Evolutionary conservation across 108 stramenopile genomes (phyloP), one percentile per base, ranked within the genome.

Genomic region (Fragilariopsis cylindrus): DNA sequence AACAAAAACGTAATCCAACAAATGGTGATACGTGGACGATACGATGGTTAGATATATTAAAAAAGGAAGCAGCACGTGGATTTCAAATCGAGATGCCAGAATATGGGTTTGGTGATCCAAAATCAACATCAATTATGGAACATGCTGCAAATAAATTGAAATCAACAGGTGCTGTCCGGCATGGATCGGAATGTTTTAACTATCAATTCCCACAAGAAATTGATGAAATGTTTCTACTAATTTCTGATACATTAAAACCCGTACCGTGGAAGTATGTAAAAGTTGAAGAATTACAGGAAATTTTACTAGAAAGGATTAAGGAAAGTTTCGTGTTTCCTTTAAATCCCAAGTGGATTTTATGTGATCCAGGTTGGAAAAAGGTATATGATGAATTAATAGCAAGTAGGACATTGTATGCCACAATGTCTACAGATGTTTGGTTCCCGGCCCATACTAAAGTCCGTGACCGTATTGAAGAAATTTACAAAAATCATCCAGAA

Each of bases 131-230:
- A 18, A 86, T 88, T 56, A 89, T 91, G 88, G 87, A 82, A 70
- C 63, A 81, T 62, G 90, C 88, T 12, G 88, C 87, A 16, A 57
- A 80, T 6, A 75, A 83, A 15, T 57, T 89, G 39, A 82, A 79
- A 54, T 79, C 85, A 56, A 84, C 83, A 30, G 90, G 90, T 9
- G 86, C 88, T 43, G 90, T 91, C 41, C 80, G 90, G 30, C 90
- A 91, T 74, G 90, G 90, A 15, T 85, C 84, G 3, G 88, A 91
- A 81, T 88, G 90, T 64, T 91, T 88, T 81, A 91, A 91, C 79
- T 89, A 84, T 64, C 81, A 85, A 57, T 91, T 91, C 65, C 90
- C 90, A 48, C 90, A 91, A 82, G 86, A 89, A 71, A 74, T 91
- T 48, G 90, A 91, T 74, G 88, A 91, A 2, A 81, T 79, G 42